These are phyloP conservation scores for Termitomyces sp. DNA, from an alignment of 768 basidiomycete species.

Conservation along the genomic window DNA sequence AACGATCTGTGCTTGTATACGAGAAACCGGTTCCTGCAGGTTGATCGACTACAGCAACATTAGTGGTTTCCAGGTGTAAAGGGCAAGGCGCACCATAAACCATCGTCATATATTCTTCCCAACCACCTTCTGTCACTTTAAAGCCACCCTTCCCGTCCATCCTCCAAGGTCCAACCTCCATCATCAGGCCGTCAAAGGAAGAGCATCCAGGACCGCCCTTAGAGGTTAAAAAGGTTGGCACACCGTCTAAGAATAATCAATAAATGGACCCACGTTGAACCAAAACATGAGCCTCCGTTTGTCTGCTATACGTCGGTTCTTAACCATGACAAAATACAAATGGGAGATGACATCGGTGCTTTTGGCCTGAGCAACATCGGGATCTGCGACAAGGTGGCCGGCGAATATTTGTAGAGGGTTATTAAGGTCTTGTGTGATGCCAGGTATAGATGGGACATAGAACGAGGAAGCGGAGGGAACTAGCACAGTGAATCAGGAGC, in stretches of 20 bases:
- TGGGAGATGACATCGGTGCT: slow-evolving; percentile 67
- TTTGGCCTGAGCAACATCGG: slow-evolving; percentile 43
- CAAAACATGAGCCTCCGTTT: slow-evolving; percentile 89
- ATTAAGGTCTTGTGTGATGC: slow-evolving; percentile 65
- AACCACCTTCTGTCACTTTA: slow-evolving; percentile 76
- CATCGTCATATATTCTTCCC: slow-evolving; percentile 96
- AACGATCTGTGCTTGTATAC: slow-evolving; percentile 80
- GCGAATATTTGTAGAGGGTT: slow-evolving; percentile 77
- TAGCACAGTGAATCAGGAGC: slow-evolving; percentile 21
- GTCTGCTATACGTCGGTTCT: slow-evolving; percentile 85
- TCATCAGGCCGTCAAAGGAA: slow-evolving; percentile 94
- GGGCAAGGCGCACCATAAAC: slow-evolving; percentile 68
- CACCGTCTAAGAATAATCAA: background rate
- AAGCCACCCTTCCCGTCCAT: slow-evolving; percentile 70
- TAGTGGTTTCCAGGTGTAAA: background rate
- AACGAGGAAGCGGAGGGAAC: slow-evolving; percentile 81
- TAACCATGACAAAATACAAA: slow-evolving; percentile 85
- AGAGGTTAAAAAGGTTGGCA: slow-evolving; percentile 2
- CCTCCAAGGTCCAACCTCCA: slow-evolving; percentile 96
- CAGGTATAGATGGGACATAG: slow-evolving; percentile 74
- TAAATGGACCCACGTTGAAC: slow-evolving; percentile 81
- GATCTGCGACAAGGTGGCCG: slow-evolving; percentile 82
- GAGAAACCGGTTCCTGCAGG: slow-evolving; percentile 96
- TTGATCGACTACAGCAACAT: slow-evolving; percentile 74
- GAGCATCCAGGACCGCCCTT: slow-evolving; percentile 97